Percentiles rank a stretch among this genome's conserved stretches.
Evolutionary conservation across 2,329 filamentous ascomycete species (phyloP).

Genomic region (Chaetomium strumarium): DNA sequence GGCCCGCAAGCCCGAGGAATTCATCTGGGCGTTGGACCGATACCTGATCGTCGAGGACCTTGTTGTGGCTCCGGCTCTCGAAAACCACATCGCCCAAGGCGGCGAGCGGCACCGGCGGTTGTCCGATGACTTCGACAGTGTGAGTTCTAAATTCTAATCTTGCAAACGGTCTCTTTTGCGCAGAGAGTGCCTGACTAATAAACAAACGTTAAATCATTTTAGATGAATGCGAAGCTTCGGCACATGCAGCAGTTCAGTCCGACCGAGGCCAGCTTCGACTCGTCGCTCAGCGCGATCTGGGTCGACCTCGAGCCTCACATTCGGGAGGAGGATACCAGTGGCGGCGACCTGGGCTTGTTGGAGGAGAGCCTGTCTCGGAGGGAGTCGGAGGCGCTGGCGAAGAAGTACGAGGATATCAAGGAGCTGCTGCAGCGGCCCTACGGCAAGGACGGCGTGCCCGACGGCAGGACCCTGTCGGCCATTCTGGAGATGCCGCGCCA

Average conservation of each 20-base stretch:
- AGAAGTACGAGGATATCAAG: constrained; percentile 22
- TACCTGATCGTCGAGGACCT: constrained; percentile 25
- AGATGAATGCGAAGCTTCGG: constrained; percentile 23
- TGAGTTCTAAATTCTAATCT: constrained; percentile 2
- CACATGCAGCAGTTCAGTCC: constrained; percentile 21
- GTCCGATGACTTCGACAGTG: constrained; percentile 23
- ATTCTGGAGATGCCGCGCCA: constrained; percentile 21
- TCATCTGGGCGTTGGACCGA: constrained; percentile 22
- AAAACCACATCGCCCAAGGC: constrained; percentile 18
- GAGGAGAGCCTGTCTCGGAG: constrained; percentile 19
- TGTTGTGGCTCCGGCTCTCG: constrained; percentile 21
- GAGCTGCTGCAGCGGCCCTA: constrained; percentile 23
- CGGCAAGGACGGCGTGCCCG: constrained; percentile 19
- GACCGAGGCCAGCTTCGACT: constrained; percentile 19
- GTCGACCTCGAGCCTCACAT: constrained; percentile 25
- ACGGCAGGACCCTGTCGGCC: constrained; percentile 16
- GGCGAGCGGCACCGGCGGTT: constrained; percentile 17
- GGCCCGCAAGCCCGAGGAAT: constrained; percentile 17
- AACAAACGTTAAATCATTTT: neutral
- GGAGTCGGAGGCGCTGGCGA: constrained; percentile 19
- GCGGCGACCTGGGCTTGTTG: constrained; percentile 17
- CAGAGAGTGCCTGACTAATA: neutral
- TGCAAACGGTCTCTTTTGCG: neutral
- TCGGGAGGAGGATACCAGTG: constrained; percentile 17
- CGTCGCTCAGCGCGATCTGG: constrained; percentile 23